Evolutionary conservation across 805 yeast genomes (phyloP).

Genomic region (Starmerella lactis-condensi): DNA sequence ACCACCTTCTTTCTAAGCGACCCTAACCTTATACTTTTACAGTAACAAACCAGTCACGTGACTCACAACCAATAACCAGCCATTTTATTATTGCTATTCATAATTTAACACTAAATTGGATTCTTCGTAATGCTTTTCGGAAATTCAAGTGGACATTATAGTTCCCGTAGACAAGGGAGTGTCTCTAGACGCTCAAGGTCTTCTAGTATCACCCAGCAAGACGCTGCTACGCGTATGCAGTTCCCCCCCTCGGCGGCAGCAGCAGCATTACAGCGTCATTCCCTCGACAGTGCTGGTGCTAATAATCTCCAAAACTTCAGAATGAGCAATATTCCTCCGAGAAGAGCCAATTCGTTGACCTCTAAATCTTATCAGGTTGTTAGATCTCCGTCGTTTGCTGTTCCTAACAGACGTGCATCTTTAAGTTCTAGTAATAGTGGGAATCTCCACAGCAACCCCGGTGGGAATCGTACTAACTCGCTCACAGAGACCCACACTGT

Average conservation of each 20-base stretch:
- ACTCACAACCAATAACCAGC: too few species aligned
- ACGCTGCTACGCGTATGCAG: conserved; percentile 9
- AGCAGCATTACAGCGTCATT: conserved; percentile 22
- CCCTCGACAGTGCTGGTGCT: conserved; percentile 17
- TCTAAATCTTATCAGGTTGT: conserved; percentile 7
- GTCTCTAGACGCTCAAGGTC: too few species aligned
- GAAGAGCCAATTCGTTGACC: conserved; percentile 16
- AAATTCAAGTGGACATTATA: too few species aligned
- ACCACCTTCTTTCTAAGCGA: too few species aligned
- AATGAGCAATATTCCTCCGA: conserved; percentile 2
- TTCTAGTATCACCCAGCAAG: too few species aligned
- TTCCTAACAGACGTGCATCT: conserved; percentile 9
- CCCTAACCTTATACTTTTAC: too few species aligned
- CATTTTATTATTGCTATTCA: too few species aligned
- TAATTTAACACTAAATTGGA: too few species aligned
- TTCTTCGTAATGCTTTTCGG: too few species aligned
- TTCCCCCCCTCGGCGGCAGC: conserved; percentile 22
- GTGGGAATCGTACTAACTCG: conserved; percentile 14
- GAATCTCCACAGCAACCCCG: conserved; percentile 5
- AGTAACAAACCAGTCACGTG: too few species aligned
- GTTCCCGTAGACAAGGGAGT: too few species aligned
- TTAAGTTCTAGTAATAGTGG: conserved; percentile 9
- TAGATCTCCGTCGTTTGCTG: conserved; percentile 4
- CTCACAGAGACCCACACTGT: conserved; percentile 18
- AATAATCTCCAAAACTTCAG: conserved; percentile 15